Evolutionary conservation across 2,329 filamentous ascomycete genomes (phyloP).

Genomic region (Aureobasidium sp.): DNA sequence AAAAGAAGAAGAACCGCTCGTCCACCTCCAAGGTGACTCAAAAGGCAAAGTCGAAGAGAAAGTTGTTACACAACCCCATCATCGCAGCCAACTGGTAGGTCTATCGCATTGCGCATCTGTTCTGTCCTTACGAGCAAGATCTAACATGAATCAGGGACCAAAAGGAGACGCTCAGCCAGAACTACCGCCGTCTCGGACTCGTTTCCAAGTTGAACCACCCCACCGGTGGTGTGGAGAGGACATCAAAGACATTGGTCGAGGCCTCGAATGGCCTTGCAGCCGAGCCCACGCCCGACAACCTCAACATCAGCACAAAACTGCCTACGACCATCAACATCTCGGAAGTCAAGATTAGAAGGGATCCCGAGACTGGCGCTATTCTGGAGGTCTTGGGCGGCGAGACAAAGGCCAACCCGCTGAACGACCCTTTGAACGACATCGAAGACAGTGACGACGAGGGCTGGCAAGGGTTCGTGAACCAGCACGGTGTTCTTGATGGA

Average conservation of each 20-base stretch:
- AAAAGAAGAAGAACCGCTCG: slow-evolving; percentile 44
- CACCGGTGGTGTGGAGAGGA: slow-evolving; percentile 63
- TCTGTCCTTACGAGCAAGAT: neutral
- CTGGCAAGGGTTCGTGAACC: slow-evolving; percentile 28
- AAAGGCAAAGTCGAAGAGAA: slow-evolving; percentile 44
- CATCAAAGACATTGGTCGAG: slow-evolving; percentile 15
- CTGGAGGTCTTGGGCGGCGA: slow-evolving; percentile 41
- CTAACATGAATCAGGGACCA: slow-evolving; percentile 58
- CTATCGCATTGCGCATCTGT: neutral
- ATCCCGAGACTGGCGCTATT: slow-evolving; percentile 55
- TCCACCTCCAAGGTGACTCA: slow-evolving; percentile 35
- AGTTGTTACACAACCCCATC: slow-evolving; percentile 39
- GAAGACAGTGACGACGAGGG: slow-evolving; percentile 37
- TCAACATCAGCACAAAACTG: slow-evolving; percentile 27
- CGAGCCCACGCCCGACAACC: slow-evolving; percentile 14
- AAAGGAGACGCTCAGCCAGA: slow-evolving; percentile 75
- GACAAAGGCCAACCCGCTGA: slow-evolving; percentile 57
- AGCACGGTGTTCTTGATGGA: slow-evolving; percentile 28
- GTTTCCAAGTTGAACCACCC: slow-evolving; percentile 70
- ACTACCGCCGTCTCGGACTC: slow-evolving; percentile 81
- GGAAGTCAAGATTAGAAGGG: slow-evolving; percentile 72
- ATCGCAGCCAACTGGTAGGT: slow-evolving; percentile 76
- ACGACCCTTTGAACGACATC: slow-evolving; percentile 49
- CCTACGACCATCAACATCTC: slow-evolving; percentile 30
- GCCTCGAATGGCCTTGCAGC: slow-evolving; percentile 12